Evolutionary conservation across 176 grass and related monocot genomes (phyloP), one percentile per base, ranked within the genome.

Genomic region (Leersia perrieri): DNA sequence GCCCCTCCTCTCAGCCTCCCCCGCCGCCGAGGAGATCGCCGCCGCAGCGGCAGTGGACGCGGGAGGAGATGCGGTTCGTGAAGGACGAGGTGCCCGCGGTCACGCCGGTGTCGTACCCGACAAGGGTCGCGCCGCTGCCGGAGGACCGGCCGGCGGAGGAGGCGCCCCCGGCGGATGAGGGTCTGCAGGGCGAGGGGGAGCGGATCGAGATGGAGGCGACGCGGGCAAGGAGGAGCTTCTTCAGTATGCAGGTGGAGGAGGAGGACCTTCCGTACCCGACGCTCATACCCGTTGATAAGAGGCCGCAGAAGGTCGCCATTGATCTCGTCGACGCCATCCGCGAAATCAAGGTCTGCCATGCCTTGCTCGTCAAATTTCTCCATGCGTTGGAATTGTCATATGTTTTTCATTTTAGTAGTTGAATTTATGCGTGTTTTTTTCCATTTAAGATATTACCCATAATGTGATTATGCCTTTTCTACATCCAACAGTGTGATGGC

Each of bases 251-350:
- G 61, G 83, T 76, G 61, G 84, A 91, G 65, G 90, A 93, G 80
- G 90, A 91, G 33, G 47, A 86, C 63, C 33, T 91, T 77, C 92
- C 96, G 5, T 91, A 91, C 82, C 92, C 92, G 6, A 93, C 92
- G 35, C 79, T 95, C 32, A 93, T 93, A 66, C 80, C 73, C 8
- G 51, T 75, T 39, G 92, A 74, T 58, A 95, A 93, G 84, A 88
- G 78, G 32, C 90, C 75, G 11, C 90, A 93, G 83, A 98, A 95
- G 70, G 90, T 72, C 13, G 42, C 90, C 63, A 83, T 98, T 80
- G 92, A 98, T 88, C 84, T 98, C 23, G 55, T 82, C 32, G 96
- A 98, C 22, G 92, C 96, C 26, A 94, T 98, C 29, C 90, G 88
- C 42, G 76, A 73, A 89, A 82, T 95, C 82, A 95, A 95, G 96